Evolutionary conservation across 2,329 filamentous ascomycete genomes (phyloP).

Genomic region (Diaporthe helianthi): DNA sequence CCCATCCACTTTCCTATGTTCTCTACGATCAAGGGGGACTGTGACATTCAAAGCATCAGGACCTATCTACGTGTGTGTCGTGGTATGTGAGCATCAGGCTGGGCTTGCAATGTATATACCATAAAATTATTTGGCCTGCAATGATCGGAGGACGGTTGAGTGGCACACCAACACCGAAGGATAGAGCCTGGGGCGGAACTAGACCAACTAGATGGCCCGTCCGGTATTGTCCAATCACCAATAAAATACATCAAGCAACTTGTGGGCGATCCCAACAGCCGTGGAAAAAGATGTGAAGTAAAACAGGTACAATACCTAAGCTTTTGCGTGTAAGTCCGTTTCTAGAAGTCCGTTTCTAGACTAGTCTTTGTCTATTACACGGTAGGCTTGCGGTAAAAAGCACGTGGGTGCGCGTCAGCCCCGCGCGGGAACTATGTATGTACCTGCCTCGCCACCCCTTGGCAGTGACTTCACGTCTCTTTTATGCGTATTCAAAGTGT

Average conservation of each 20-base stretch:
- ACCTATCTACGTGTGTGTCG: not conserved
- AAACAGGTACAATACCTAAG: not conserved
- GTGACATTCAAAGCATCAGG: slow-evolving; percentile 9
- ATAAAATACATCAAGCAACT: not conserved
- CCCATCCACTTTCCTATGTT: slow-evolving; percentile 20
- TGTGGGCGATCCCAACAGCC: not conserved
- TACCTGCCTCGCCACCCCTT: slow-evolving; percentile 2
- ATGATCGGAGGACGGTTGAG: not conserved
- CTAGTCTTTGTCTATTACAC: slow-evolving; percentile 13
- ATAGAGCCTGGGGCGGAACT: slow-evolving; percentile 10
- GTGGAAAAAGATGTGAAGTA: not conserved
- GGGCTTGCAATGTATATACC: slow-evolving; percentile 30
- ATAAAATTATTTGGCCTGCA: slow-evolving; percentile 14
- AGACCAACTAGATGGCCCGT: slow-evolving; percentile 10
- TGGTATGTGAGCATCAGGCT: not conserved
- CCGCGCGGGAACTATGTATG: slow-evolving; percentile 26
- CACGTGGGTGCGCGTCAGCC: slow-evolving; percentile 27
- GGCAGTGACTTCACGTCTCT: slow-evolving; percentile 17
- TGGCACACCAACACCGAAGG: slow-evolving; percentile 3
- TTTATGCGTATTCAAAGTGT: slow-evolving; percentile 7
- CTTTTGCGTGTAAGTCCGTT: not conserved
- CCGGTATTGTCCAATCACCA: not conserved
- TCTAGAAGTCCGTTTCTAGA: not conserved
- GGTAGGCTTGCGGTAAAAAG: not conserved
- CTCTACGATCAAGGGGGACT: slow-evolving; percentile 30